Evolutionary conservation across 371 early-diverging fungal species (phyloP).

Genomic region (Nematocida parisii): DNA sequence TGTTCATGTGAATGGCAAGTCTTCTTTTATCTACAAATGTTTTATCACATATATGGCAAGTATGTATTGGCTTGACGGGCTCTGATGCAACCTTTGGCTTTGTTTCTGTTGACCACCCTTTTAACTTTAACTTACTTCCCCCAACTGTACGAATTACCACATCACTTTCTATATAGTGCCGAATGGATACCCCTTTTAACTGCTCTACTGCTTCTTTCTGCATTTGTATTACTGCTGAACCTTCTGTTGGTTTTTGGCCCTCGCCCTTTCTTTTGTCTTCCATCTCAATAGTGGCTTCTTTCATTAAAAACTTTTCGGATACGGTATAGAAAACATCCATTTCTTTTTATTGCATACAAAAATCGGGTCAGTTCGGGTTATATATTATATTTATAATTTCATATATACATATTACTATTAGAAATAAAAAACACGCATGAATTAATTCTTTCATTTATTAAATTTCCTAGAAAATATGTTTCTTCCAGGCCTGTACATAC

Average conservation of each 20-base stretch:
- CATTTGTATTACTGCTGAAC: constrained; percentile 42
- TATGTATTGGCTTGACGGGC: background rate
- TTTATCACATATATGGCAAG: constrained; percentile 34
- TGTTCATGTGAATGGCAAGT: constrained; percentile 53
- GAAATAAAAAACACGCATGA: no score
- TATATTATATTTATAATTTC: no score
- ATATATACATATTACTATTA: no score
- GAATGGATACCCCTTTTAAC: constrained; percentile 20
- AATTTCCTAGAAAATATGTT: no score
- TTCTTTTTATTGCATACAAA: no score
- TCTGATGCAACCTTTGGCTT: background rate
- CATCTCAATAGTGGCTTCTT: constrained; percentile 4
- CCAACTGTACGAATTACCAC: constrained; percentile 32
- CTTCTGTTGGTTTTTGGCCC: constrained; percentile 51
- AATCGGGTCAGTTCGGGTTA: no score
- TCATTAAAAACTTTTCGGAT: constrained; percentile 24
- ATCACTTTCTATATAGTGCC: constrained; percentile 10
- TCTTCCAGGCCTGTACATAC: no score
- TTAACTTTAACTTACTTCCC: constrained; percentile 17
- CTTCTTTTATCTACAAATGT: constrained; percentile 47
- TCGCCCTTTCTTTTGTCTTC: constrained; percentile 44
- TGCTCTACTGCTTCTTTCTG: constrained; percentile 43
- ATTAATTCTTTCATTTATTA: no score
- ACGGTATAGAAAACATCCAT: background rate
- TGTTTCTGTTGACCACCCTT: constrained; percentile 17